Base-by-base conservation (phyloP, 2,329 filamentous ascomycete genomes). In the Lasiodiplodia hormozganensis region DNA sequence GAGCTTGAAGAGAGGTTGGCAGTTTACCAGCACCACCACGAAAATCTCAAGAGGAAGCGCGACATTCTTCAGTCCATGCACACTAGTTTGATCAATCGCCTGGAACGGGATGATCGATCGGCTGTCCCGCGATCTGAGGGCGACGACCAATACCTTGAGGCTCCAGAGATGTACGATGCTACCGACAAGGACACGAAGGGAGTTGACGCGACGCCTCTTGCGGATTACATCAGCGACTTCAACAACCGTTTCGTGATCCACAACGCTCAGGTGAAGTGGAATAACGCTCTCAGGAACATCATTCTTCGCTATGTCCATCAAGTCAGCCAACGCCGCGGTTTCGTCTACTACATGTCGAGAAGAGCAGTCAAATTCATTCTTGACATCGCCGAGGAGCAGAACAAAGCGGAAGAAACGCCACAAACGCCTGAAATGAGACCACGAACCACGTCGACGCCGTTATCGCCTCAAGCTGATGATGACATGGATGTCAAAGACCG, bases 211-310 rank as follows among this genome's bases (percentile, higher is more conserved):
- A 88, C 90, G 2, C 88, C 90, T 0, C 87, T 90, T 3, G 88
- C 92, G 18, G 94, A 97, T 72, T 95, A 95, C 72, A 90, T 92
- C 60, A 97, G 92, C 78, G 94, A 98, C 77, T 99, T 97, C 84
- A 96, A 96, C 78, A 99, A 99, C 76, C 92, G 96, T 2, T 99
- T 99, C 82, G 95, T 98, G 73, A 92, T 99, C 65, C 96, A 99
- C 83, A 99, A 99, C 74, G 88, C 96, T 77, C 96, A 99, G 76
- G 84, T 99, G 68, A 99, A 99, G 80, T 99, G 96, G 96, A 98
- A 97, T 82, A 99, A 99, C 74, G 88, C 94, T 12, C 82, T 99
- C 47, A 89, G 96, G 69, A 98, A 99, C 76, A 97, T 97, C 74
- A 96, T 99, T 62, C 87, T 99, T 51, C 92, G 96, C 28, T 99